A percentile compares a stretch with the other conserved stretches of the same genome.
phyloP scores from a whole-genome alignment of 2,329 filamentous ascomycete genomes.

The Aureobasidium mangrovei region DNA sequence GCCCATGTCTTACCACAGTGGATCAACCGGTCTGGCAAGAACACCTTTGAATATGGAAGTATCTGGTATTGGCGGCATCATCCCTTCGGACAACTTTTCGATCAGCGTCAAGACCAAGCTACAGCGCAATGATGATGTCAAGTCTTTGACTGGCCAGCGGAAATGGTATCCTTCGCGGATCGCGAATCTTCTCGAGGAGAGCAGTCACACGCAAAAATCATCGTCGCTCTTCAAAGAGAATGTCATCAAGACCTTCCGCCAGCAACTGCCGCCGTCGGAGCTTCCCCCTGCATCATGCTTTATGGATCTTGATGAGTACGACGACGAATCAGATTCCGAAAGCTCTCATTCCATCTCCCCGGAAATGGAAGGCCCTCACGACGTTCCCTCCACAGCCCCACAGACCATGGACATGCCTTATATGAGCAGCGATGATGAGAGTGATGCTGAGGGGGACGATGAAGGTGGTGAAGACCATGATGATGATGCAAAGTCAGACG shows the following conservation, averaged over 20 bases:
- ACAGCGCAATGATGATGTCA: slow-evolving; percentile 17
- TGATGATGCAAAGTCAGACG: slow-evolving; percentile 29
- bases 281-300: slow-evolving; percentile 38
- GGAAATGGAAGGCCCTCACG: slow-evolving; percentile 18
- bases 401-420: slow-evolving; percentile 26
- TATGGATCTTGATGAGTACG: slow-evolving; percentile 31
- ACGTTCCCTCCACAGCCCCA: slow-evolving; percentile 23
- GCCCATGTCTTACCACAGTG: slow-evolving; percentile 17
- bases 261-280: slow-evolving; percentile 46
- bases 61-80: slow-evolving; percentile 51
- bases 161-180: slow-evolving; percentile 19
- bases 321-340: slow-evolving; percentile 31
- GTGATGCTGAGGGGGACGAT: slow-evolving; percentile 18
- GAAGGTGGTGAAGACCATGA: slow-evolving; percentile 23
- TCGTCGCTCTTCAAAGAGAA: slow-evolving; percentile 51
- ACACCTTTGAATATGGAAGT: slow-evolving; percentile 34
- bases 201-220: slow-evolving; percentile 9
- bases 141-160: not conserved
- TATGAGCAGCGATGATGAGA: slow-evolving; percentile 18
- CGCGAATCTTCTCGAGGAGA: slow-evolving; percentile 25
- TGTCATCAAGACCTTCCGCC: slow-evolving; percentile 56
- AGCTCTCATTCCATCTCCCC: slow-evolving; percentile 17
- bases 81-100: slow-evolving; percentile 47
- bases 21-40: slow-evolving; percentile 19
- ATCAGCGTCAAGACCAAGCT: slow-evolving; percentile 41